Conservation (phyloP, 805 yeast genomes). For the Zygotorulaspora danielsina region DNA sequence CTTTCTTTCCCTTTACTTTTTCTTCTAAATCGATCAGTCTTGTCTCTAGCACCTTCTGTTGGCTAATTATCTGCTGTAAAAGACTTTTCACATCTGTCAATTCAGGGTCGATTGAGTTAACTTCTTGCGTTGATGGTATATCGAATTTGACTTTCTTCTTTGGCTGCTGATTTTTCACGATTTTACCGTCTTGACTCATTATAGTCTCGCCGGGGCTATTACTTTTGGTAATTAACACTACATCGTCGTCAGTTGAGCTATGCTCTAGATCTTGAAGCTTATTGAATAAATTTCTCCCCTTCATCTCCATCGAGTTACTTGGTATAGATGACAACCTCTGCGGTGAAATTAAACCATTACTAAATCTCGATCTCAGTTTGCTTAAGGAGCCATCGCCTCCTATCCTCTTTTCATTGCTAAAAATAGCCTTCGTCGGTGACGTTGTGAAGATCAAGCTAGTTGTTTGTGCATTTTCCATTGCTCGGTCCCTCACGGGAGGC, state of each 20-base stretch:
- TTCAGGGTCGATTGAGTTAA: conserved; percentile 7
- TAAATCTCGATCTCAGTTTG: conserved; percentile 31
- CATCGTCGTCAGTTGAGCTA: neutral
- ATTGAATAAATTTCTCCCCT: conserved; percentile 17
- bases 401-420: conserved; percentile 30
- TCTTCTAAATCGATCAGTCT: conserved; percentile 8
- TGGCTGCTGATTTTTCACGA: conserved; percentile 18
- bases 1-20: neutral
- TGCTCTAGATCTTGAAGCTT: conserved; percentile 16
- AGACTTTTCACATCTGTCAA: conserved; percentile 14
- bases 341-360: conserved; percentile 26
- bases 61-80: conserved; percentile 12
- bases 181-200: conserved; percentile 8
- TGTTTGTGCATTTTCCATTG: conserved; percentile 15
- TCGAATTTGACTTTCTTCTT: conserved; percentile 34
- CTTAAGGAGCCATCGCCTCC: conserved; percentile 32
- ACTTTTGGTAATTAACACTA: neutral
- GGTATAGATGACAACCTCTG: conserved; percentile 10
- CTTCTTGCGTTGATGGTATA: conserved; percentile 15
- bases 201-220: conserved; percentile 6
- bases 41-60: conserved; percentile 18
- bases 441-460: conserved; percentile 30
- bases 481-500: conserved; percentile 8
- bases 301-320: neutral
- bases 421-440: conserved; percentile 28